Evolutionary conservation across 1,139 yeast genomes (phyloP).

Genomic region (Sporopachydermia cereana): DNA sequence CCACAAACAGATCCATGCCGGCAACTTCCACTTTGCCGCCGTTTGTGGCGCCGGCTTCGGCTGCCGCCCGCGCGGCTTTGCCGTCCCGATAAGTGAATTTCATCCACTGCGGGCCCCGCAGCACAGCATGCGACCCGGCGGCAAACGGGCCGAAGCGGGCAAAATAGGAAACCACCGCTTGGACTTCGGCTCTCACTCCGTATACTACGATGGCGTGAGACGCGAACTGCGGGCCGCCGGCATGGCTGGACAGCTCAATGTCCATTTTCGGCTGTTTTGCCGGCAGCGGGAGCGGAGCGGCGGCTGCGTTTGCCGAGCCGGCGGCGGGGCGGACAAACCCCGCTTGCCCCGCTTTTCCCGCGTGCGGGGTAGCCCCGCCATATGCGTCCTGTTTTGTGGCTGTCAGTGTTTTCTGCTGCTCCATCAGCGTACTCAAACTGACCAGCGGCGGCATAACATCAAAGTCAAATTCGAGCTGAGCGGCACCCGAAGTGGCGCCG

Average conservation of each 20-base stretch:
- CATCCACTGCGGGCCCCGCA: slow-evolving; percentile 1
- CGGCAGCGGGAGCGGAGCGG: not conserved
- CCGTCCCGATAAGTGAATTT: not conserved
- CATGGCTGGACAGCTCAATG: not conserved
- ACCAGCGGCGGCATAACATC: not conserved
- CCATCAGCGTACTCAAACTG: slow-evolving; percentile 1
- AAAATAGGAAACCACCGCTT: not conserved
- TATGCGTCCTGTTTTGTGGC: not conserved
- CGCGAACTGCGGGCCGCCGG: not conserved
- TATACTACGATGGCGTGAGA: not conserved
- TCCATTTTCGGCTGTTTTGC: not conserved
- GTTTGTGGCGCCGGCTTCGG: not conserved
- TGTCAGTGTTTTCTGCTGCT: not conserved
- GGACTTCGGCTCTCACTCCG: not conserved
- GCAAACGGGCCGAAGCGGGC: not conserved
- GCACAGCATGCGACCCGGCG: not conserved
- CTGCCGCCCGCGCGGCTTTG: not conserved
- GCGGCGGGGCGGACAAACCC: too few relatives aligned
- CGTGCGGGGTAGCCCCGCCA: not conserved
- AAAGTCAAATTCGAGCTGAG: not conserved
- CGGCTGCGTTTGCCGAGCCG: too few relatives aligned
- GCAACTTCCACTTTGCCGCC: not conserved
- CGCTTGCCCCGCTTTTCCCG: not conserved
- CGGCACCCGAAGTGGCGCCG: not conserved
- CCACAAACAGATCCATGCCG: not conserved